Percentiles rank a stretch among this genome's conserved stretches.
phyloP scores from a whole-genome alignment of 108 stramenopile genomes.

The Cyclostephanos tholiformis region DNA sequence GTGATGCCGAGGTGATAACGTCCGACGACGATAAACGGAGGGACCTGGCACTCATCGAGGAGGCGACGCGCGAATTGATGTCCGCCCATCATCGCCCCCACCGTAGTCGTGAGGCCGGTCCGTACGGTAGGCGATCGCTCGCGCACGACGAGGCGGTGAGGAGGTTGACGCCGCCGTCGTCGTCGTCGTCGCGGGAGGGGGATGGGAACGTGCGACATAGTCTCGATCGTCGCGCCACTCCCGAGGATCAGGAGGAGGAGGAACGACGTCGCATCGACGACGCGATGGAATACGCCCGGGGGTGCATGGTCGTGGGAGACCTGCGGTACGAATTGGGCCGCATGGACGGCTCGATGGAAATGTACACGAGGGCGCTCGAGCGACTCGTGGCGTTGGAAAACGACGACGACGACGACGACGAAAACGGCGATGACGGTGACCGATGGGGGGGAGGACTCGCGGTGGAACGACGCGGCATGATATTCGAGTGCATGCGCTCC shows the following conservation, averaged over 20 bases:
- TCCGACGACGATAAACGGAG: constrained; percentile 32
- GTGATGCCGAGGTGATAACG: constrained; percentile 40
- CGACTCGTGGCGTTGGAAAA: constrained; percentile 1
- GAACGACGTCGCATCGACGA: neutral
- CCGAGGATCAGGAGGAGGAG: too few relatives aligned
- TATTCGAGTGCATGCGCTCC: constrained; percentile 31
- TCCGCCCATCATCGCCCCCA: constrained; percentile 15
- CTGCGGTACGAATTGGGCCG: constrained; percentile 40
- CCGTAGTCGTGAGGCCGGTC: neutral
- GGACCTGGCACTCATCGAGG: constrained; percentile 24
- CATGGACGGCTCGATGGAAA: constrained; percentile 34
- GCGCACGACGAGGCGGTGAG: constrained; percentile 15
- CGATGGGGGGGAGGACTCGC: neutral
- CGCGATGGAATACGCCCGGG: constrained; percentile 19
- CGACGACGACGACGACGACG: neutral
- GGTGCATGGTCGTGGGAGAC: constrained; percentile 32
- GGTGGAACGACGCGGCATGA: neutral
- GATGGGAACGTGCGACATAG: neutral
- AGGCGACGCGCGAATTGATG: constrained; percentile 32
- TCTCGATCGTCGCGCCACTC: neutral
- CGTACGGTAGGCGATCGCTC: constrained; percentile 30
- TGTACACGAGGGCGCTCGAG: constrained; percentile 27
- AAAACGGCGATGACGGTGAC: neutral
- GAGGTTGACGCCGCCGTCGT: too few relatives aligned
- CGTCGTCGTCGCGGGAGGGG: too few relatives aligned